Percentiles rank a stretch among this genome's conserved stretches.
Conservation (phyloP, 202 grass and related monocot genomes). For the Eragrostis tef region DNA sequence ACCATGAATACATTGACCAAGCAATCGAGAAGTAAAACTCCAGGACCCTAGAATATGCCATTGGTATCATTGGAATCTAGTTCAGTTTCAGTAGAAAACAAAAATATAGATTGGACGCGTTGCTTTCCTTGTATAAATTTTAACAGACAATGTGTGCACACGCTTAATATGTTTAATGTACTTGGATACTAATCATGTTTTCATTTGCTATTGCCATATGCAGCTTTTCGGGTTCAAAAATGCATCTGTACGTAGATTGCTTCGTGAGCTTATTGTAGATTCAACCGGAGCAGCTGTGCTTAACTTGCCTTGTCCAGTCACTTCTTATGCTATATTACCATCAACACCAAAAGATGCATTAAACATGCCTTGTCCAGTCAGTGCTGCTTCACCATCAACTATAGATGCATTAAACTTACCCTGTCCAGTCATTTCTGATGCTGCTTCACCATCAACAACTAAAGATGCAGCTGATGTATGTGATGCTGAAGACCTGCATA, state of each 20-base stretch:
- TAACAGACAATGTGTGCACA: background rate
- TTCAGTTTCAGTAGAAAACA: background rate
- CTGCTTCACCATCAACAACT: conserved; percentile 39
- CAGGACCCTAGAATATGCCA: background rate
- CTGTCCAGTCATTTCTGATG: conserved; percentile 40
- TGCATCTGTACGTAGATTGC: conserved; percentile 79
- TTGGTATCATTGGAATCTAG: conserved; percentile 2
- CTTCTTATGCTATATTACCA: conserved; percentile 40
- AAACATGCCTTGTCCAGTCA: background rate
- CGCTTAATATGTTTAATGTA: conserved; percentile 17
- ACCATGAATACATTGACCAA: background rate
- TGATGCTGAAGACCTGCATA: conserved; percentile 46
- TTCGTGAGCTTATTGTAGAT: conserved; percentile 77
- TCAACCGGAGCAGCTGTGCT: conserved; percentile 51
- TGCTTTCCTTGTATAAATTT: conserved; percentile 23
- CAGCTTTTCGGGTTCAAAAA: conserved; percentile 94
- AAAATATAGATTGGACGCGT: background rate
- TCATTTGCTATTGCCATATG: conserved; percentile 34
- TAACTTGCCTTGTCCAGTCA: conserved; percentile 43
- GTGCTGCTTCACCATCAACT: conserved; percentile 42
- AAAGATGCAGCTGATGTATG: conserved; percentile 49
- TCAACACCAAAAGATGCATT: conserved; percentile 39
- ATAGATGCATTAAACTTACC: conserved; percentile 45
- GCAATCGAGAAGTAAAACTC: background rate
- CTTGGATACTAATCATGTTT: conserved; percentile 3